Evolutionary conservation across 176 grass and related monocot species (phyloP), one percentile per base, ranked within the genome.

Genomic region (Carex cristatella): DNA sequence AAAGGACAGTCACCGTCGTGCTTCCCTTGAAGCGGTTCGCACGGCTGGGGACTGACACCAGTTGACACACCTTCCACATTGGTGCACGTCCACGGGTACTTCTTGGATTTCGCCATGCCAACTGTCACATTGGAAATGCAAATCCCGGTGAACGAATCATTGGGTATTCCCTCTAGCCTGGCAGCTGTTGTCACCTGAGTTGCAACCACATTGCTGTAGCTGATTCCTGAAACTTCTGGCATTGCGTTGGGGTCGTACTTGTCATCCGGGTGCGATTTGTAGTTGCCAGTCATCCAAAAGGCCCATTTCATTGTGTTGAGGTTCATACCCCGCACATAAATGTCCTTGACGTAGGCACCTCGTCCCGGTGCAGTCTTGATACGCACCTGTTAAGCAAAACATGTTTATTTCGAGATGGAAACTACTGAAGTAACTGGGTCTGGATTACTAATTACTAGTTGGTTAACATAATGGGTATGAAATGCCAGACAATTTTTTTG

Each of bases 231-330:
- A 11, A 97, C 95, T 0, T 90, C 92, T 1, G 95, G 95, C 31
- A 97, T n/a, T 5, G 95, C 95, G 31, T 82, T 82, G 4, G 86
- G 92, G 56, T 94, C 91, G 81, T 85, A 97, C 40, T 70, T 76
- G 89, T 86, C 74, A 28, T 97, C 95, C 0, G 95, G 95, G 74
- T 97, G 95, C 1, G 92, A 94, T 48, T 80, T 95, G 85, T 98
- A 98, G 87, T 86, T 81, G 3, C 93, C 96, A 0, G 96, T 95
- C 93, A 98, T 98, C 93, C 96, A 88, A 87, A 98, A 98, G 65
- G 94, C 91, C 85, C 91, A 69, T 87, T 98, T 98, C 93, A 98
- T 91, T 3, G 53, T 82, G 81, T 79, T 18, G 0, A 98, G 91
- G 4, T 7, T 77, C 95, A 97, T 94, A 49, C 95, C 23, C 2